These are phyloP conservation scores for Pestalotiopsis fici DNA, from an alignment of 2,329 filamentous ascomycete species.

Conservation along the genomic window DNA sequence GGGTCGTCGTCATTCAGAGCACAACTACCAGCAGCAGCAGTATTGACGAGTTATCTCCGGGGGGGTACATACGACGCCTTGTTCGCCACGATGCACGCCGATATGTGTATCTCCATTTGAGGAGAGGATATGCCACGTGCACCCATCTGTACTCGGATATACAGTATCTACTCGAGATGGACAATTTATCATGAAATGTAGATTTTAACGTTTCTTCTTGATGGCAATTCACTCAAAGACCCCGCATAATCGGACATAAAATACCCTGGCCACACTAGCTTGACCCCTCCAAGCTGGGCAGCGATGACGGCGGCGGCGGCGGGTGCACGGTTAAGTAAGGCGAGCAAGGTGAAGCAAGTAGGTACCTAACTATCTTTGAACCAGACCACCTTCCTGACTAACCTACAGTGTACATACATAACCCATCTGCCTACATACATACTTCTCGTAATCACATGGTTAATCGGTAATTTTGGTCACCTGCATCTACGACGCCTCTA, in stretches of 20 bases:
- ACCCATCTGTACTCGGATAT: not conserved
- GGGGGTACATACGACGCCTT: not conserved
- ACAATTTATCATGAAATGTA: not conserved
- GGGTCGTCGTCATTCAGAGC: not conserved
- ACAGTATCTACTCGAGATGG: not conserved
- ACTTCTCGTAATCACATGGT: not conserved
- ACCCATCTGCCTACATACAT: not conserved
- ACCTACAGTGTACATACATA: too few species aligned
- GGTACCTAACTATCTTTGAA: not conserved
- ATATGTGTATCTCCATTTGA: not conserved
- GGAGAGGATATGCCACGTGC: not conserved
- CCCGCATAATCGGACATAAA: not conserved
- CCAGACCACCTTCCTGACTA: not conserved
- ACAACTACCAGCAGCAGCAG: not conserved
- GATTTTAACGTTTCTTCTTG: not conserved
- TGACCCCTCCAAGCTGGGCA: not conserved
- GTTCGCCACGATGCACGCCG: not conserved
- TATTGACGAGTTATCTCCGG: slow-evolving; percentile 8
- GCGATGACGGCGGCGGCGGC: not conserved
- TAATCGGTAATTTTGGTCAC: not conserved
- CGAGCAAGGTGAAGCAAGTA: not conserved
- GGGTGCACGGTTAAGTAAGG: not conserved
- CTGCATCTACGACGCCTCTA: not conserved
- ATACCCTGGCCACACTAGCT: not conserved
- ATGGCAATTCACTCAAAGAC: not conserved